Base-by-base conservation (phyloP, 106 monocot genomes). In the Hemerocallis citrina region DNA sequence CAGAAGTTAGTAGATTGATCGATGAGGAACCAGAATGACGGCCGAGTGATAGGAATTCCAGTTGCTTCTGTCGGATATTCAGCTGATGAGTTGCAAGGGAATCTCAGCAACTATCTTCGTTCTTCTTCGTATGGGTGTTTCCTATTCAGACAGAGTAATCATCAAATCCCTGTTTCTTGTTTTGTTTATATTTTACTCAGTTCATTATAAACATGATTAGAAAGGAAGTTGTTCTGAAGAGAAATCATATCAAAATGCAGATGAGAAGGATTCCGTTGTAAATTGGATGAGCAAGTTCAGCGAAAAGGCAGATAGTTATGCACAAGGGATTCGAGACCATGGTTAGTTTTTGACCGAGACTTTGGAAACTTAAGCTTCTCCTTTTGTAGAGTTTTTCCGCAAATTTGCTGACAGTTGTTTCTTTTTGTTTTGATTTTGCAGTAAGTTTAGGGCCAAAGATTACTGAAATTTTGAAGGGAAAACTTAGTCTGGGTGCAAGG, bases 401-500 rank as follows among this genome's bases (percentile, higher is more conserved):
- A 38, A 38, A 29, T 38, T 38, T 38, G 37, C 24, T 38, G 37
- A 11, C 11, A 38, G 11, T 38, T 38, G 11, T 38, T 38, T 13
- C 4, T 34, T 40, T 21, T 13, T 21, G 28, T 1, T 27, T 14
- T 42, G 43, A 24, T 11, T n/a, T 47, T 50, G 62, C 68, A 78
- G 78, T 79, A 55, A 57, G 41, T 20, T 57, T 74, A 58, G 68
- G 68, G 12, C 57, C 73, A 16, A 79, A 73, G 27, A 23, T 79
- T 16, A 64, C 78, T 3, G 63, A 68, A 57, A 73, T 73, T 8
- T 62, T 79, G 42, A 79, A 73, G 42, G 78, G 78, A 16, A 79
- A 79, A 36, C 59, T 74, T 56, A 79, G 56, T 50, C 39, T 79
- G 34, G 78, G 78, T 2, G 62, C 68, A 20, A 64, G 59, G 63